A percentile compares a stretch with the other conserved stretches of the same genome.
Evolutionary conservation across 257 asterid genomes (phyloP).

Genomic region (Linaria vulgaris): DNA sequence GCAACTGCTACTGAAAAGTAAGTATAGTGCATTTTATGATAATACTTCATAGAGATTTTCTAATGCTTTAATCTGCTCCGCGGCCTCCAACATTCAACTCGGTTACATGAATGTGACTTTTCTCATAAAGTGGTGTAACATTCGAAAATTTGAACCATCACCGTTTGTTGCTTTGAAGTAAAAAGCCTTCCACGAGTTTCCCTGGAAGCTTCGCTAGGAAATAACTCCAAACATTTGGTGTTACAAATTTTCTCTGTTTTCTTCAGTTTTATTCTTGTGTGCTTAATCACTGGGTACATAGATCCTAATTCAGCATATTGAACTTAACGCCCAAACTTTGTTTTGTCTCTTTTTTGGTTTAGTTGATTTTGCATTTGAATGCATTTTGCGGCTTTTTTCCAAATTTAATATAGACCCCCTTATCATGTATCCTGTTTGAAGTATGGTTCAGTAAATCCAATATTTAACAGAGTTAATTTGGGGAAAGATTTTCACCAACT

Average conservation of each 20-base stretch:
- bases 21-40: slow-evolving; percentile 28
- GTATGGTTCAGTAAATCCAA: slow-evolving; percentile 6
- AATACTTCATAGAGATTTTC: background rate
- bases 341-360: too few relatives aligned
- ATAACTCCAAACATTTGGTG: slow-evolving; percentile 12
- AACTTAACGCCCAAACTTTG: background rate
- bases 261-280: background rate
- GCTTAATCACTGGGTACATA: background rate
- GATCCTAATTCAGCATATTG: background rate
- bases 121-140: background rate
- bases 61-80: background rate
- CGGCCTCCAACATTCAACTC: slow-evolving; percentile 10
- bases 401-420: slow-evolving; percentile 11
- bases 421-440: background rate
- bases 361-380: slow-evolving; percentile 6
- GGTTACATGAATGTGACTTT: slow-evolving; percentile 10
- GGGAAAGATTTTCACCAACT: background rate
- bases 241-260: background rate
- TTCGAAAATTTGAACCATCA: background rate
- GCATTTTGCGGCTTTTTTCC: slow-evolving; percentile 1
- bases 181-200: slow-evolving; percentile 6
- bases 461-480: background rate
- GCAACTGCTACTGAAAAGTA: slow-evolving; percentile 98
- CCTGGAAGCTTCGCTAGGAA: background rate
- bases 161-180: slow-evolving; percentile 7